Conservation (phyloP, 2,329 filamentous ascomycete species). For the Alternaria ethzedia region DNA sequence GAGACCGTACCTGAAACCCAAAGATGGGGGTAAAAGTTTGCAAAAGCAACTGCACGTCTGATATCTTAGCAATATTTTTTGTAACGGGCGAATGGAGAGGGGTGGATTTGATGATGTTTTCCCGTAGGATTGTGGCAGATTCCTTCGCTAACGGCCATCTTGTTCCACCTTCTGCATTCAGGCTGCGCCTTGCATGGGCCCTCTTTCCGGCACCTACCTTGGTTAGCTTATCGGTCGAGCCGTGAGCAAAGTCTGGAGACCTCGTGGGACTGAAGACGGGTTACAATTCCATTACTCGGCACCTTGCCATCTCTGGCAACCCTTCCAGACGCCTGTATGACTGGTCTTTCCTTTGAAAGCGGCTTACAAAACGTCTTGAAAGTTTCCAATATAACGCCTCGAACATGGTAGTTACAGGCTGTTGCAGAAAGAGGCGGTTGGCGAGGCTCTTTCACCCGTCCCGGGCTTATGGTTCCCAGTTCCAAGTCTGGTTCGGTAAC, state of each 20-base stretch:
- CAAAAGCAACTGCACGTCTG: neutral
- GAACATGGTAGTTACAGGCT: neutral
- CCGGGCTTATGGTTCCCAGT: slow-evolving; percentile 16
- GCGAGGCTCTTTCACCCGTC: slow-evolving; percentile 4
- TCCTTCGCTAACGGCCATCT: slow-evolving; percentile 9
- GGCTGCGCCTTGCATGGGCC: slow-evolving; percentile 9
- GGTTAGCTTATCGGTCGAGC: slow-evolving; percentile 8
- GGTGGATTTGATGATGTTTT: slow-evolving; percentile 8
- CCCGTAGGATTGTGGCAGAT: slow-evolving; percentile 18
- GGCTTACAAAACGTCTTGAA: slow-evolving; percentile 15
- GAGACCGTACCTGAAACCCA: slow-evolving; percentile 13
- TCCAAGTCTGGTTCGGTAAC: slow-evolving; percentile 30
- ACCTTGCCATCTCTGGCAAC: neutral
- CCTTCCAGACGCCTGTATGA: neutral
- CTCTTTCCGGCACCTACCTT: neutral
- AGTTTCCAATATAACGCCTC: slow-evolving; percentile 5
- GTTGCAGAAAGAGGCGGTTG: slow-evolving; percentile 1
- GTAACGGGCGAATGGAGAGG: slow-evolving; percentile 11
- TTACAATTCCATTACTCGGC: neutral
- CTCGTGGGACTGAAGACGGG: neutral
- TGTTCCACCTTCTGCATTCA: slow-evolving; percentile 24
- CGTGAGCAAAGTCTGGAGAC: slow-evolving; percentile 3
- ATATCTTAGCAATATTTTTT: neutral
- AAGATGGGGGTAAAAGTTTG: slow-evolving; percentile 11
- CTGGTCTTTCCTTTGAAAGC: neutral